phyloP scores from a whole-genome alignment of 768 basidiomycete genomes.

The Macrolepiota dolichaula region DNA sequence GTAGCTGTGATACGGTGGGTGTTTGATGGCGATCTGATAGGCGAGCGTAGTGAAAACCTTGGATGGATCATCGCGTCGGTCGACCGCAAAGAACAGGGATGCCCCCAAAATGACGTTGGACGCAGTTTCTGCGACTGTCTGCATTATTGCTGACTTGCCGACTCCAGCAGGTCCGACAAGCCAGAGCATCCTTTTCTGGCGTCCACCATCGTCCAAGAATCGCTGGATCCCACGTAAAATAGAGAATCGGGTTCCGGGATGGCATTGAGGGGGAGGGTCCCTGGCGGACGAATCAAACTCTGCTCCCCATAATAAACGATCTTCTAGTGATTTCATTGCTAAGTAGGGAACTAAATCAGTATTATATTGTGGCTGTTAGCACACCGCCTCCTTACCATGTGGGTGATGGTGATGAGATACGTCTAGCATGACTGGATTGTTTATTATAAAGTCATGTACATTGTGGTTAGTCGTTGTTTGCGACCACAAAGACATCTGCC shows the following conservation, averaged over 20 bases:
- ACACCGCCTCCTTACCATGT: too few species aligned
- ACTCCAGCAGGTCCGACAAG: neutral
- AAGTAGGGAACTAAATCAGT: too few species aligned
- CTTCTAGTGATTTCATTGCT: neutral
- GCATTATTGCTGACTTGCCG: neutral
- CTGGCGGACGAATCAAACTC: constrained; percentile 7
- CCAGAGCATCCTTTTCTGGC: neutral
- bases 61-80: neutral
- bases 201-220: neutral
- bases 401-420: too few species aligned
- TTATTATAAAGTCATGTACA: too few species aligned
- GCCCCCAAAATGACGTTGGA: neutral
- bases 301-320: constrained; percentile 19
- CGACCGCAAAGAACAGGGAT: neutral
- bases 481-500: too few species aligned
- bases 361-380: too few species aligned
- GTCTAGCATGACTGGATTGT: too few species aligned
- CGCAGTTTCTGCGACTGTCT: neutral
- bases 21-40: neutral
- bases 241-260: neutral
- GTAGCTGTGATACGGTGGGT: neutral
- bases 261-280: neutral
- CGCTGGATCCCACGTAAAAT: neutral
- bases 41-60: neutral
- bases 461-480: too few species aligned